Base-by-base conservation (phyloP, 2,329 filamentous ascomycete genomes). In the Aspergillus sp. region DNA sequence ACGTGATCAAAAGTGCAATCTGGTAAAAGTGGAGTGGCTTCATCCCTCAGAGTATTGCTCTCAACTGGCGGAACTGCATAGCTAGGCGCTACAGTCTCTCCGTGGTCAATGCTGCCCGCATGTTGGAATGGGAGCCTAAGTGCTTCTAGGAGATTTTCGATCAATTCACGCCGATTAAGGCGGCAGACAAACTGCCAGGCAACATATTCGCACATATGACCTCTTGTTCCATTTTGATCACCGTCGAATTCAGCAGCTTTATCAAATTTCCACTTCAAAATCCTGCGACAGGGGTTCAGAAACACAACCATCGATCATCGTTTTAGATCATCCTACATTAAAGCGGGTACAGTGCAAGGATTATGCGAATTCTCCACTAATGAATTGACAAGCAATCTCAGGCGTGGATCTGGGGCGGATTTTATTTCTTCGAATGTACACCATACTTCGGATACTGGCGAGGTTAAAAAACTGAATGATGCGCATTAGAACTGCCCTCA, bases 141-240 rank as follows among this genome's bases (percentile, higher is more conserved):
- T 64, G 86, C 84, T 52, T 79, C 77, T 7, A 86, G 75, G 27
- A 86, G 73, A 55, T 78, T 81, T 48, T 85, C 82, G 41, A 87
- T 85, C 7, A 80, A 78, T 57, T 87, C 84, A 31, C 77, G 72
- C 55, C 84, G 79, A 11, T 82, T 80, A 44, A 86, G 70, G 59
- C 80, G 80, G 27, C 81, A 81, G 23, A 86, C 70, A 57, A 85
- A 86, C 52, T 84, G 80, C 83, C 84, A 86, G n/a, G 84, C 84
- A 7, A 86, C 80, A 56, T 84, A 80, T 69, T 87, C 84, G 64
- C 84, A 86, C 5, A 84, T 84, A 66, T 80, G 77, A 14, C 80
- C 84, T 61, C 83, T 77, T 9, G 81, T 81, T 64, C 82, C 77
- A 55, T 85, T 84, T 27, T 86, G 73, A 1, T 82, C 83, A 57